Conservation (phyloP, 345 rosid genomes). For the Rhodamnia argentea region DNA sequence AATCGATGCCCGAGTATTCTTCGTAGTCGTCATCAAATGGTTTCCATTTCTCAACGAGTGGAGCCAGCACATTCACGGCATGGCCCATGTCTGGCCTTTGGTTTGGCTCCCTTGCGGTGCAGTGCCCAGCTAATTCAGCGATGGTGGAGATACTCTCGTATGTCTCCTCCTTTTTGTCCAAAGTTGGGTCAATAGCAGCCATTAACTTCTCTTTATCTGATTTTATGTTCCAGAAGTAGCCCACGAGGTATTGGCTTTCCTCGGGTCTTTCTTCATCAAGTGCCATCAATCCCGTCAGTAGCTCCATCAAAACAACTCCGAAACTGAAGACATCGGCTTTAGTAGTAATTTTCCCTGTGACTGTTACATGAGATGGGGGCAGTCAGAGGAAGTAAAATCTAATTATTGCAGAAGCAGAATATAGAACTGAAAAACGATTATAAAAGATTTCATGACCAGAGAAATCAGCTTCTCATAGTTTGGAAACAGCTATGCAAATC, state of each 20-base stretch:
- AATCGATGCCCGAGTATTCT: conserved; percentile 64
- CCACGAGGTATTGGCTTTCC: conserved; percentile 64
- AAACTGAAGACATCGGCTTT: conserved; percentile 73
- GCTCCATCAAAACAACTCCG: conserved; percentile 71
- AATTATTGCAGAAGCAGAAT: neutral
- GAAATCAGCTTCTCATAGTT: neutral
- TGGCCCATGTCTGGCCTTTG: conserved; percentile 80
- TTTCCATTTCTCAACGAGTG: conserved; percentile 71
- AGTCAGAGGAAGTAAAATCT: neutral
- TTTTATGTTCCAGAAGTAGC: conserved; percentile 63
- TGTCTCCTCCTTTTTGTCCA: conserved; percentile 39
- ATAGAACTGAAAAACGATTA: neutral
- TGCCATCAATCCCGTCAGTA: conserved; percentile 60
- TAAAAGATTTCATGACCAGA: neutral
- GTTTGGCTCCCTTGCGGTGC: conserved; percentile 62
- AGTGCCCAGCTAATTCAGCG: conserved; percentile 69
- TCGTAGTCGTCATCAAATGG: conserved; percentile 41
- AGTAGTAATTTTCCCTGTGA: conserved; percentile 72
- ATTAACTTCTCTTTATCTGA: conserved; percentile 42
- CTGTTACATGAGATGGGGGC: conserved; percentile 16
- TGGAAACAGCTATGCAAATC: neutral
- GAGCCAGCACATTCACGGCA: conserved; percentile 52
- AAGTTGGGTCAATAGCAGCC: conserved; percentile 49
- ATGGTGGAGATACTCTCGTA: conserved; percentile 44
- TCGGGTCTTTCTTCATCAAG: conserved; percentile 64